These are phyloP conservation scores for Paulownia fortunei DNA, from an alignment of 257 asterid species.

Conservation along the genomic window DNA sequence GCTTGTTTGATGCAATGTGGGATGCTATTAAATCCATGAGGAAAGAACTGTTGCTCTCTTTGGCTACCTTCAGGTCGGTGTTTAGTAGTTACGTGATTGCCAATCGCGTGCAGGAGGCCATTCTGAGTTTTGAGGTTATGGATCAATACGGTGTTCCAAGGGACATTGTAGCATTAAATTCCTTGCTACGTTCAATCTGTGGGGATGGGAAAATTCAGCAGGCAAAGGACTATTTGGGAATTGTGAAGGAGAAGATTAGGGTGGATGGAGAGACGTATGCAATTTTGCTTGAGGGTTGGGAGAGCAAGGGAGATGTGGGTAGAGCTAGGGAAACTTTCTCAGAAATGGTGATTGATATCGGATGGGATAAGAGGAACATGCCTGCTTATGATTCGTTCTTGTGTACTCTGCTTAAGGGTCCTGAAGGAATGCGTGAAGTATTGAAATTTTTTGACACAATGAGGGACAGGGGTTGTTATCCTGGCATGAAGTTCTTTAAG, in stretches of 20 bases:
- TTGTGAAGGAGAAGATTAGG: constrained; percentile 47
- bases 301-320: constrained; percentile 49
- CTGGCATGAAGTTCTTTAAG: constrained; percentile 67
- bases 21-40: constrained; percentile 74
- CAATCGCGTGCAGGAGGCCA: constrained; percentile 59
- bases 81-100: constrained; percentile 57
- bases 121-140: constrained; percentile 60
- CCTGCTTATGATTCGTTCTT: constrained; percentile 67
- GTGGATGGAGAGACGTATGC: constrained; percentile 57
- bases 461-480: constrained; percentile 58
- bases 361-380: constrained; percentile 61
- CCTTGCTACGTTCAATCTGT: constrained; percentile 58
- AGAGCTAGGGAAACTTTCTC: constrained; percentile 53
- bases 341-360: constrained; percentile 64
- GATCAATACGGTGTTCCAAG: constrained; percentile 57
- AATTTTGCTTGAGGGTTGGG: constrained; percentile 75
- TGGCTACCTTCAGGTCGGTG: constrained; percentile 58
- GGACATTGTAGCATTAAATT: constrained; percentile 52
- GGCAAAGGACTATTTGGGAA: constrained; percentile 48
- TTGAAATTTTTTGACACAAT: constrained; percentile 43
- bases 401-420: constrained; percentile 59
- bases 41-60: constrained; percentile 50
- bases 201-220: constrained; percentile 52
- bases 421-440: constrained; percentile 58
- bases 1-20: constrained; percentile 83